Evolutionary conservation across 2,329 filamentous ascomycete genomes (phyloP).

Genomic region (Exophiala oligosperma): DNA sequence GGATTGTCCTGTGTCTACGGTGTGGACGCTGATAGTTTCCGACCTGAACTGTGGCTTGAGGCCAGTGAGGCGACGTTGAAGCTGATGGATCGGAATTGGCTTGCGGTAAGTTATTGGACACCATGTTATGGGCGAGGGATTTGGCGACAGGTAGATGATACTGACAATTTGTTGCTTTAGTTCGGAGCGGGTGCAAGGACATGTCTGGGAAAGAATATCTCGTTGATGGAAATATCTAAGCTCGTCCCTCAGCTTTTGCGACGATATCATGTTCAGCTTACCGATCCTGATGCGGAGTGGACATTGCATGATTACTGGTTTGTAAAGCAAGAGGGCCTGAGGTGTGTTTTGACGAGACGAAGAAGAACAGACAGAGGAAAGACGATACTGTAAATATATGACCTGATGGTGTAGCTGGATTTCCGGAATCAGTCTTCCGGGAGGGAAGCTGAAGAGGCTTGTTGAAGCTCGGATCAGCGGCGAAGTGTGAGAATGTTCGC

Average conservation of each 20-base stretch:
- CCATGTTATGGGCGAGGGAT: constrained; percentile 39
- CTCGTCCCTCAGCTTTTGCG: constrained; percentile 32
- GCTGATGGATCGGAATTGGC: constrained; percentile 38
- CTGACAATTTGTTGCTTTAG: background rate
- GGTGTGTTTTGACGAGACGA: background rate
- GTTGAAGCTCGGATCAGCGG: no score
- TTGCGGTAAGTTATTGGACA: constrained; percentile 37
- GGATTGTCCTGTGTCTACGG: constrained; percentile 57
- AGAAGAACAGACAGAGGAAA: background rate
- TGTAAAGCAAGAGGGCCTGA: constrained; percentile 8
- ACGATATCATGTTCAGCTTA: constrained; percentile 17
- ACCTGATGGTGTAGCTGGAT: no score
- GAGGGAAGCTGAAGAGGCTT: no score
- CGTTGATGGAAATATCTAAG: constrained; percentile 39
- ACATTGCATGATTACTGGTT: constrained; percentile 10
- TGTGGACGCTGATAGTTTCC: constrained; percentile 61
- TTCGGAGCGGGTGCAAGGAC: constrained; percentile 32
- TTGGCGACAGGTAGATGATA: no score
- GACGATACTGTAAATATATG: no score
- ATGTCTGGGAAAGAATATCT: constrained; percentile 38
- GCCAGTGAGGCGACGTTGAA: constrained; percentile 32
- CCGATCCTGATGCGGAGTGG: constrained; percentile 3
- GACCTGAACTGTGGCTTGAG: constrained; percentile 66
- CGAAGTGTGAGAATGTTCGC: no score
- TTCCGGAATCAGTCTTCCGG: no score